These are phyloP conservation scores for Wickerhamomyces chambardii DNA, from an alignment of 805 yeast species.

Conservation along the genomic window DNA sequence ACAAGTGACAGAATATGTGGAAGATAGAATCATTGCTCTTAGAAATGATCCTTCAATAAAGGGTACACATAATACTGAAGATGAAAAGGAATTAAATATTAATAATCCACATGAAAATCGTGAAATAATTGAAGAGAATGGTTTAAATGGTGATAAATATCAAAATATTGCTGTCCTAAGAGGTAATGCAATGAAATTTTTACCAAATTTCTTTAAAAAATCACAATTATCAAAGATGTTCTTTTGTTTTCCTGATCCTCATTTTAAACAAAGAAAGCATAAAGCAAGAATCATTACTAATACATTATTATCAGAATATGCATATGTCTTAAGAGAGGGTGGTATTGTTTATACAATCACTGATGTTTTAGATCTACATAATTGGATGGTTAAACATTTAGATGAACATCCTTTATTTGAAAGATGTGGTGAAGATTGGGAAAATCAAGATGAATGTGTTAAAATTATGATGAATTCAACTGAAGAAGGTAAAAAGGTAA, in stretches of 20 bases:
- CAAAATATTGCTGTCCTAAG: conserved; percentile 86
- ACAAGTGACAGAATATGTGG: conserved; percentile 95
- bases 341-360: conserved; percentile 93
- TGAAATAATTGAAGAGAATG: conserved; percentile 16
- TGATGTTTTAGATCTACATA: conserved; percentile 86
- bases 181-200: conserved; percentile 95
- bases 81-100: conserved; percentile 17
- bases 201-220: conserved; percentile 86
- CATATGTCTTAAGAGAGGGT: conserved; percentile 77
- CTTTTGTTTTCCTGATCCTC: conserved; percentile 99
- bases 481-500: conserved; percentile 96
- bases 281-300: conserved; percentile 93
- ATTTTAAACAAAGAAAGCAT: conserved; percentile 94
- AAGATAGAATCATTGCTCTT: conserved; percentile 87
- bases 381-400: conserved; percentile 93
- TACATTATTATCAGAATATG: conserved; percentile 85
- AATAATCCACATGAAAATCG: conserved; percentile 7
- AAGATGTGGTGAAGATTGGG: conserved; percentile 75
- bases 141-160: conserved; percentile 24
- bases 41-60: conserved; percentile 31
- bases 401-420: conserved; percentile 88
- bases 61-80: conserved; percentile 20
- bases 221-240: conserved; percentile 85
- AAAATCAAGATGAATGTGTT: conserved; percentile 72
- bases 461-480: conserved; percentile 85